Evolutionary conservation across 148 eudicot genomes (phyloP).

Genomic region (Nyssa sinensis): DNA sequence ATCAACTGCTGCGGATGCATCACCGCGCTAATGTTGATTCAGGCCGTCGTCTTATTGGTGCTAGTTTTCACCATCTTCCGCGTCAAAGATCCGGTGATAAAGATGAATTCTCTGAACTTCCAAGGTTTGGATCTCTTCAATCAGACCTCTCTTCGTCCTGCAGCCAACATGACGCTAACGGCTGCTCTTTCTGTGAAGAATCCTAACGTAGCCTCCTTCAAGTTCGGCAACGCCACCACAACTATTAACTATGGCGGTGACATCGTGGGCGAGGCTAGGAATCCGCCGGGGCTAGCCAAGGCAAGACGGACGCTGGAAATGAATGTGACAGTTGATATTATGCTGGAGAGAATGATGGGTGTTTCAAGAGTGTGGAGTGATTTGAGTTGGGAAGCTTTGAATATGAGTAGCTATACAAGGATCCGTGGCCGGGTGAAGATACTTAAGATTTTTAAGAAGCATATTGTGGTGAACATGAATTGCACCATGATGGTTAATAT

Average conservation of each 20-base stretch:
- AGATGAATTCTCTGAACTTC: conserved; percentile 23
- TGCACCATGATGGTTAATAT: conserved; percentile 38
- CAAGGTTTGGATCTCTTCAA: conserved; percentile 22
- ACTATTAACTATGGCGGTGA: conserved; percentile 29
- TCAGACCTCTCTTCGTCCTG: neutral
- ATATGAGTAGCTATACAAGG: conserved; percentile 24
- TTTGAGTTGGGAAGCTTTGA: conserved; percentile 19
- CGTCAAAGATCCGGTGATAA: conserved; percentile 36
- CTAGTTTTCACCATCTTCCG: conserved; percentile 46
- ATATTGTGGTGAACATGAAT: conserved; percentile 37
- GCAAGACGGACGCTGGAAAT: conserved; percentile 33
- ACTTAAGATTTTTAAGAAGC: conserved; percentile 30
- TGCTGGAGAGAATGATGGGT: conserved; percentile 18
- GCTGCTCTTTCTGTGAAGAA: conserved; percentile 40
- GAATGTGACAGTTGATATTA: conserved; percentile 32
- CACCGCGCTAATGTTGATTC: conserved; percentile 18
- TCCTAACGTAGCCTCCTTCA: conserved; percentile 47
- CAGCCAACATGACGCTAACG: conserved; percentile 27
- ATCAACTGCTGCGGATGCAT: conserved; percentile 38
- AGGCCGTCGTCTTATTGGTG: conserved; percentile 16
- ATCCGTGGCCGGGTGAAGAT: conserved; percentile 44
- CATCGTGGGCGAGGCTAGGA: conserved; percentile 32
- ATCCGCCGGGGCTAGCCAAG: conserved; percentile 32
- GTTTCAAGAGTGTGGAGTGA: conserved; percentile 24
- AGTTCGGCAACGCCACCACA: conserved; percentile 29